Base-by-base conservation (phyloP, 2,329 filamentous ascomycete species). In the Colletotrichum scovillei region DNA sequence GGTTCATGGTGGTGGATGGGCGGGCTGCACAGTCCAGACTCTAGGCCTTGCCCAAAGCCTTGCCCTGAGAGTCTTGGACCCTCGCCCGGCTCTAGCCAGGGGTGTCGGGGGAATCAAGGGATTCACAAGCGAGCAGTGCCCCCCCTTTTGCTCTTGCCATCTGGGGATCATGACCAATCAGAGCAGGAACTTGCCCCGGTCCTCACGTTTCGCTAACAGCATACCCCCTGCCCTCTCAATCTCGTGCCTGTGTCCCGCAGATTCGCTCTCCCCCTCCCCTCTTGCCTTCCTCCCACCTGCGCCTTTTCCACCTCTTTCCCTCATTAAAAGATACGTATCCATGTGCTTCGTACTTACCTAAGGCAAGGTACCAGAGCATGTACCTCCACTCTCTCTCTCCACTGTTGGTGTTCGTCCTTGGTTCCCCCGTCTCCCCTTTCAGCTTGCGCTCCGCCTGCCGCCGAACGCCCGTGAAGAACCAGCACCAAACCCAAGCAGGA, bases 211-310 rank as follows among this genome's bases (percentile, higher is more conserved):
- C 70, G 70, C 67, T 66, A 70, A 28, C 60, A 59, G 53, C 32
- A 38, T 69, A n/a, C 55, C 55, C 70, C 70, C 70, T 73, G 66
- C 22, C 16, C 26, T n/a, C 26, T 55, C 70, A 73, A 73, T 73
- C 70, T 73, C 70, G 70, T 70, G 66, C 70, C 60, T 69, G 70
- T 73, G 70, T 73, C 66, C 70, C 70, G 70, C 70, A 70, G 59
- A 73, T 73, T 70, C 59, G 70, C 66, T 65, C 35, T 35, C 52
- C 11, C 22, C 52, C 52, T 24, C 26, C 16, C 5, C 52, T 55
- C 52, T 26, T 24, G 9, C 42, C 58, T 24, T 49, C 53, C 53
- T 30, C 22, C 53, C 22, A 42, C 58, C 60, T 63, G 60, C 60
- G 60, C 60, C 60, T 53, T 53, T 24, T 52, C 60, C 49, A 28